Base-by-base conservation (phyloP, 2,329 filamentous ascomycete species). In the Fusarium albosuccineum region DNA sequence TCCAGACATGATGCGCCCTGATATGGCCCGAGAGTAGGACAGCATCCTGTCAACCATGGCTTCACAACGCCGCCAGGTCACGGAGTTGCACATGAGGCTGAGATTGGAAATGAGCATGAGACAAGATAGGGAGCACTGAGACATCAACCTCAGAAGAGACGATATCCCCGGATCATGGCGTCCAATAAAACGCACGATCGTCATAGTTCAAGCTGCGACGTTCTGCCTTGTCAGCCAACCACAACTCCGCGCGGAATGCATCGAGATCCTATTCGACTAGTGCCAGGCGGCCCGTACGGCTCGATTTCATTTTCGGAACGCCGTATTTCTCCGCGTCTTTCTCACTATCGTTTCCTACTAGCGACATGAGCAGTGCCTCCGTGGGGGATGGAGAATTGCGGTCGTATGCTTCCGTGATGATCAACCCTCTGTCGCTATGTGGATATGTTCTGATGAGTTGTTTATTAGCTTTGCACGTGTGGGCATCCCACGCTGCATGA, bases 181-280 rank as follows among this genome's bases (percentile, higher is more conserved):
- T 30, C 56, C 65, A 66, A 66, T 59, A 33, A 62, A 44, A 45
- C 16, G 10, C 10, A 36, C 27, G 29, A 14, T 40, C 34, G 14
- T 41, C 17, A 16, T 41, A 9, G 33, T 30, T 46, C 51, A 44
- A 46, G 33, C 26, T 42, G 30, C 34, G 36, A 54, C 39, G 22
- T 14, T 16, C 41, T 44, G 26, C 49, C 40, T 42, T 34, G 36
- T 63, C 66, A 68, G 62, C 33, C 66, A 69, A 57, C 57, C 66
- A 68, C 57, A 44, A 14, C 41, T 57, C 48, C 17, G 6, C 61
- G 36, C 11, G 22, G n/a, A 16, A 53, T 26, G 11, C 50, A 49
- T 55, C 30, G 36, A 63, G 45, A 58, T 62, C 17, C 27, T 34
- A 36, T 29, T 48, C n/a, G 34, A 39, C 36, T 64, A 51, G 60